Conservation (phyloP, 805 yeast species). For the Grigorovia yakushimaensis region DNA sequence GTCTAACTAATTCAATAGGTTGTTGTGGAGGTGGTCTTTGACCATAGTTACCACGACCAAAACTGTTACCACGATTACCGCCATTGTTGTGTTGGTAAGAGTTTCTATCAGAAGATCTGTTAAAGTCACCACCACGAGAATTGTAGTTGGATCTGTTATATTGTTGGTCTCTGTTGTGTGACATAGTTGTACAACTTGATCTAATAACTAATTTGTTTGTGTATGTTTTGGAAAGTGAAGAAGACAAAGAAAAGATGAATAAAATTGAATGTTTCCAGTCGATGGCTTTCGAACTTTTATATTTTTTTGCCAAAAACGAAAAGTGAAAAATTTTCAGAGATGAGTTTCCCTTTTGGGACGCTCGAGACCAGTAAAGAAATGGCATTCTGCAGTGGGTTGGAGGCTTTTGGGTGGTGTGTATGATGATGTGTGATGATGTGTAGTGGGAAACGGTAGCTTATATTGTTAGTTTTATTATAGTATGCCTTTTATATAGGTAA, state of each 20-base stretch:
- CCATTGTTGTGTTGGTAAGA: conserved; percentile 28
- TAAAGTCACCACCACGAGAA: conserved; percentile 33
- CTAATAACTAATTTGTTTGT: not conserved
- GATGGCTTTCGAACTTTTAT: conserved; percentile 1
- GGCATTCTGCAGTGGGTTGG: not conserved
- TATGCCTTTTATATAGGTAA: too few relatives aligned
- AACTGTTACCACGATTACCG: conserved; percentile 16
- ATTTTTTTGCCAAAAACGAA: not conserved
- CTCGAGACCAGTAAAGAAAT: too few relatives aligned
- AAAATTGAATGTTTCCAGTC: not conserved
- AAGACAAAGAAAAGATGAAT: not conserved
- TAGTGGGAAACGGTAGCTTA: too few relatives aligned
- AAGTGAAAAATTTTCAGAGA: conserved; percentile 8
- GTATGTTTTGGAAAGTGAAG: not conserved
- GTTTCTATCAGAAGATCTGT: conserved; percentile 31
- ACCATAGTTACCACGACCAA: conserved; percentile 35
- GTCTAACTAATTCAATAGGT: conserved; percentile 39
- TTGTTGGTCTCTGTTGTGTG: conserved; percentile 31
- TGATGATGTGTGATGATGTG: too few relatives aligned
- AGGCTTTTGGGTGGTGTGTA: too few relatives aligned
- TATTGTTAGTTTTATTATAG: too few relatives aligned
- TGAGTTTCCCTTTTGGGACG: conserved; percentile 6
- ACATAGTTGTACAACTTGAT: conserved; percentile 14
- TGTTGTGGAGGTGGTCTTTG: conserved; percentile 26
- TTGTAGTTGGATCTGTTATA: conserved; percentile 30